phyloP scores from a whole-genome alignment of 768 basidiomycete genomes.

The Tricholoma matsutake region DNA sequence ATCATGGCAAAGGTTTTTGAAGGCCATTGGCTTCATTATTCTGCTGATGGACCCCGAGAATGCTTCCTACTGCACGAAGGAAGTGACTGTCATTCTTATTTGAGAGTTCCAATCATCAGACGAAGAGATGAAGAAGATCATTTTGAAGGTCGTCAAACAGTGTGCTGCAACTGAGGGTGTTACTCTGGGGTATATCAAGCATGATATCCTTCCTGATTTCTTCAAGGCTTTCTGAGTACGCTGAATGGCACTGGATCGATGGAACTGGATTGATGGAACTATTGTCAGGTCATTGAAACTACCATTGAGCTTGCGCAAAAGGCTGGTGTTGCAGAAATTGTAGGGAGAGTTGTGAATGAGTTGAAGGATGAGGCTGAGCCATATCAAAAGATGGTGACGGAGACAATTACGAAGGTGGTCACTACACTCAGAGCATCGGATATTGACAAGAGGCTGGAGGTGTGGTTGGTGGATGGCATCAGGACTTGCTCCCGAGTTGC shows the following conservation, averaged over 20 bases:
- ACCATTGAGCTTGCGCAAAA: conserved; percentile 98
- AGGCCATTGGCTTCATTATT: conserved; percentile 99
- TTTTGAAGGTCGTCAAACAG: conserved; percentile 98
- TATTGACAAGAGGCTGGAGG: conserved; percentile 93
- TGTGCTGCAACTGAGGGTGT: conserved; percentile 99
- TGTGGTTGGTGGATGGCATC: conserved; percentile 94
- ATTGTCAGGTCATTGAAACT: conserved; percentile 96
- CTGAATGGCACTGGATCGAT: conserved; percentile 98
- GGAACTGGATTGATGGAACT: conserved; percentile 90
- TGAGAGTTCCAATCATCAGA: conserved; percentile 99
- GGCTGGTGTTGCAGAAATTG: conserved; percentile 93
- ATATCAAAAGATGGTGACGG: conserved; percentile 99
- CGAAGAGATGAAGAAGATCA: conserved; percentile 99
- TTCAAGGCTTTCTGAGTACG: conserved; percentile 99
- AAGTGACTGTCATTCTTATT: conserved; percentile 94
- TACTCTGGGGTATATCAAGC: conserved; percentile 91
- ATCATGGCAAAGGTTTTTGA: conserved; percentile 94
- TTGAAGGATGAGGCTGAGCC: conserved; percentile 90
- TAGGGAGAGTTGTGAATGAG: conserved; percentile 84
- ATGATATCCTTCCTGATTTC: conserved; percentile 98
- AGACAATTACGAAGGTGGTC: conserved; percentile 97
- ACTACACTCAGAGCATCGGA: conserved; percentile 92
- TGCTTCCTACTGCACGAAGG: conserved; percentile 98
- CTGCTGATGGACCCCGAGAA: conserved; percentile 99
- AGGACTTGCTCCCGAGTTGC: too few species aligned